Conservation (phyloP, 495 filamentous ascomycete species). For the Tirmania nivea region DNA sequence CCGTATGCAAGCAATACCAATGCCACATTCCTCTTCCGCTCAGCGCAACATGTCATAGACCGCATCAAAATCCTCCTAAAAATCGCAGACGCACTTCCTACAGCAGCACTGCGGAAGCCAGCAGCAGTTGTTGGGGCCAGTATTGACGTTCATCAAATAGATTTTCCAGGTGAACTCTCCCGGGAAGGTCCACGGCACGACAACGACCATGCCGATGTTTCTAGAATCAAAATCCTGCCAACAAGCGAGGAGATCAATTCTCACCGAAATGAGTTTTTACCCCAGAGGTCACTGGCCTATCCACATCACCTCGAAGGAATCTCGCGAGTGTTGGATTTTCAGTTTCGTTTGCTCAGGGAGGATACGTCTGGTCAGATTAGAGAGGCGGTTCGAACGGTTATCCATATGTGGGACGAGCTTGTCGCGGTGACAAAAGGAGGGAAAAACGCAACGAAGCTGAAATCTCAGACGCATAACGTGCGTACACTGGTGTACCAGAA, state of each 20-base stretch:
- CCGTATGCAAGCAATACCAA: not conserved
- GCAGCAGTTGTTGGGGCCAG: not conserved
- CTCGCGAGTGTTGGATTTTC: slow-evolving; percentile 42
- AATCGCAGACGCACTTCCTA: not conserved
- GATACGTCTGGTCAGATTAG: slow-evolving; percentile 41
- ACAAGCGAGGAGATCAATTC: slow-evolving; percentile 38
- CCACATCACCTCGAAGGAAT: slow-evolving; percentile 24
- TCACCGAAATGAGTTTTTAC: slow-evolving; percentile 35
- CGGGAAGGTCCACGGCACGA: slow-evolving; percentile 36
- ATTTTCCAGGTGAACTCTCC: slow-evolving; percentile 33
- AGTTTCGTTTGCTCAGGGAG: slow-evolving; percentile 49
- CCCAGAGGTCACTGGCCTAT: slow-evolving; percentile 25
- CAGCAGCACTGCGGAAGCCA: slow-evolving; percentile 1
- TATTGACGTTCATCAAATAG: slow-evolving; percentile 23
- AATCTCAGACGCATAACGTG: slow-evolving; percentile 22
- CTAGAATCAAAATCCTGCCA: slow-evolving; percentile 38
- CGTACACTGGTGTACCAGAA: slow-evolving; percentile 25
- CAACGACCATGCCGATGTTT: slow-evolving; percentile 40
- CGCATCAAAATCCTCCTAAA: slow-evolving; percentile 22
- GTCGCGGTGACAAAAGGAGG: slow-evolving; percentile 35
- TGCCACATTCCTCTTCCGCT: slow-evolving; percentile 14
- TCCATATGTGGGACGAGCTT: slow-evolving; percentile 53
- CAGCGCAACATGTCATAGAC: slow-evolving; percentile 21
- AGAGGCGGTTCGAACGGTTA: slow-evolving; percentile 34
- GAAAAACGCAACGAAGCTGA: slow-evolving; percentile 38